Evolutionary conservation across 495 filamentous ascomycete species (phyloP), one percentile per base, ranked within the genome.

Genomic region (Penicillium malachiteum): DNA sequence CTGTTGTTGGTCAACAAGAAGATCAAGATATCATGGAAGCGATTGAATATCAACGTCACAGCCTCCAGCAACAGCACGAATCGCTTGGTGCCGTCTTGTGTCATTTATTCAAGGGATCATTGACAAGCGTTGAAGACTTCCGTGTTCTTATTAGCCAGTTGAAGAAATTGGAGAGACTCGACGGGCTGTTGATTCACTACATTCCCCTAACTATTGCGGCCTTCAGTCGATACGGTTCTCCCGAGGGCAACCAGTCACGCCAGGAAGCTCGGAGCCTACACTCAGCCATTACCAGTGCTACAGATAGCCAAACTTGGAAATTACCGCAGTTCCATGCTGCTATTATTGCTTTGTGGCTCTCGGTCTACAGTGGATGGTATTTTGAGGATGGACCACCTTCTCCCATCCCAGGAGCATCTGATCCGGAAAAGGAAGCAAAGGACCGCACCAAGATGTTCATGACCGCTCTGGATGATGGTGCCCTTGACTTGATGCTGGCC

Each of bases 321-420:
- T 65, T 96, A 42, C 77, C 83, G 31, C 83, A 82, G 56, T 83
- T 97, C 26, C 87, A 91, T 54, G 91, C 91, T 47, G 86, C 90
- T 3, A 76, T 89, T 8, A 79, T 79, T 26, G 81, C 84, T 5
- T 87, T 87, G 78, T 99, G 94, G 94, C 80, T 97, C 37, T 85
- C 88, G 42, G 90, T 96, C 53, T 96, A 96, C 68, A 96, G 90
- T 66, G 90, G 87, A 12, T 91, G 88, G 78, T 96, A 90, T 66
- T 77, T 86, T 55, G 92, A 96, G 59, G 79, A 85, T 50, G 72
- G 76, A 50, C 76, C 77, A 42, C 74, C 77, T 26, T 77, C 75
- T 4, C 72, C 78, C n/a, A 67, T 83, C 21, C 72, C 78, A 14
- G 80, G 78, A 1, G 75, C 2, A 26, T 26, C 82, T 57, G 81